Base-by-base conservation (phyloP, 371 early-diverging fungal species). In the Chytridium lagenaria region DNA sequence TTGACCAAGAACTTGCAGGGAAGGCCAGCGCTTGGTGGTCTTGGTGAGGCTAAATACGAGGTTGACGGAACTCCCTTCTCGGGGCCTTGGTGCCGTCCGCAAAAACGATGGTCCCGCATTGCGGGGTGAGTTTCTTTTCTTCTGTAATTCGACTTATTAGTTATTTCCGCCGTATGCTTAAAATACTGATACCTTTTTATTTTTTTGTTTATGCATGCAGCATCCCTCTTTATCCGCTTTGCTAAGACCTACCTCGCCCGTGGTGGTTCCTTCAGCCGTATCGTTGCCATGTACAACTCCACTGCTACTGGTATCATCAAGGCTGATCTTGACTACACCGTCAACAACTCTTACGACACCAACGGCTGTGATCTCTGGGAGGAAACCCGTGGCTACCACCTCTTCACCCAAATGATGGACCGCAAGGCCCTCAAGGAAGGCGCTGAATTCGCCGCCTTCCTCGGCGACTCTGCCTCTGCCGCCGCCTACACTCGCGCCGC, bases 21-120 rank as follows among this genome's bases (percentile, higher is more conserved):
- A 30, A 71, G 75, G 15, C n/a, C 52, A 0, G 71, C 90, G 71
- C 78, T 74, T 0, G 82, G 80, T 0, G 74, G 78, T 1, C 78
- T 78, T 93, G 90, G 93, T 50, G 81, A 90, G 40, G 92, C 93
- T 31, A 94, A 95, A 76, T n/a, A n/a, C n/a, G n/a, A n/a, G n/a
- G n/a, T n/a, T n/a, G n/a, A n/a, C n/a, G n/a, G n/a, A n/a, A n/a
- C n/a, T n/a, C n/a, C n/a, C n/a, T n/a, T n/a, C n/a, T n/a, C n/a
- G n/a, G n/a, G n/a, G n/a, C n/a, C n/a, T n/a, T n/a, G n/a, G n/a
- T n/a, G n/a, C n/a, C n/a, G n/a, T n/a, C n/a, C n/a, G n/a, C n/a
- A n/a, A n/a, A n/a, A 90, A 91, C 73, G 95, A 95, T 76, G 94
- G 75, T 3, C 71, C 75, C 30, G 75, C 67, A 1, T 34, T 71